Base-by-base conservation (phyloP, 352 stramenopile species). In the Phytophthora cajani region DNA sequence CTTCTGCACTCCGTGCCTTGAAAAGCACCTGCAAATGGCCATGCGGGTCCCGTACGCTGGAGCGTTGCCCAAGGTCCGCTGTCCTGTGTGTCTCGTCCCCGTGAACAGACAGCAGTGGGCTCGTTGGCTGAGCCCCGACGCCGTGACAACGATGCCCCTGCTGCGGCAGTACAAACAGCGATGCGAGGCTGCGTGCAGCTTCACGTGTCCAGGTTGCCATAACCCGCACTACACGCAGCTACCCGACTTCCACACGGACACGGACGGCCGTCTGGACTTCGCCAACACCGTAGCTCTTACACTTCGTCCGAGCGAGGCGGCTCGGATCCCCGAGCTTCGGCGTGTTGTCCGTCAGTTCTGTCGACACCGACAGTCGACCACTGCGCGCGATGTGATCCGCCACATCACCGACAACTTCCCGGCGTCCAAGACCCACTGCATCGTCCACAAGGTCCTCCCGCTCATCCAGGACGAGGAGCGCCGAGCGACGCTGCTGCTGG, bases 401-500 rank as follows among this genome's bases (percentile, higher is more conserved):
- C 38, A 69, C 46, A 52, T 68, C 46, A 38, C 14, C 5, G 59
- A 77, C 11, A 61, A 49, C 9, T 69, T 74, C 33, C 56, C 61
- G 9, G 17, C 21, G 1, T 52, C 50, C 23, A 72, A 73, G 47
- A 56, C 60, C 6, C 38, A 64, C 30, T 56, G 42, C 56, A 60
- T 74, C n/a, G 25, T 65, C 1, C 56, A 77, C 30, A 55, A 78
- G 25, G 19, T 78, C n/a, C 59, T 84, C 30, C 46, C 56, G 9
- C 57, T 70, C 0, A 77, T 86, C 25, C 40, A 64, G 14, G 81
- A 88, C 33, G 74, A 82, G 42, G 78, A 86, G 57, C 71, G 78
- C 2, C 73, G 80, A 53, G 80, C 80, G 17, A 69, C 78, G 40
- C 62, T 88, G 30, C 60, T 88, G 54, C 55, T 88, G 11, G 36